phyloP scores from a whole-genome alignment of 805 yeast genomes.

The Isabelozyma heimii region DNA sequence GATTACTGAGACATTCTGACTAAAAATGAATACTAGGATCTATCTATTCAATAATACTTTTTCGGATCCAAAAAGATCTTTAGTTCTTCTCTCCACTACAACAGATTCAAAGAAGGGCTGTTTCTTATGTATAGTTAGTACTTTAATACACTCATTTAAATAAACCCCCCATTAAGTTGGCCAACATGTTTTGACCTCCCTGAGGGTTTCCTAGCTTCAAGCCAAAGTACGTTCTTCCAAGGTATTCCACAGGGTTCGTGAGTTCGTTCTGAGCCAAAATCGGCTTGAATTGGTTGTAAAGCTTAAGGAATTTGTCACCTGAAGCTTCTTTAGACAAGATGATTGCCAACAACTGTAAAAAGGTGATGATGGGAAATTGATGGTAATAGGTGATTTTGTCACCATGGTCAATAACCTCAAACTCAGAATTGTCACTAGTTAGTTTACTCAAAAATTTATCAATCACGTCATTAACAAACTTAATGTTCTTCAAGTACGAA shows the following conservation, averaged over 20 bases:
- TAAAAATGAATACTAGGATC: too few relatives aligned
- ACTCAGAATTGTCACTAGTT: conserved; percentile 5
- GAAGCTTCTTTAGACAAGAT: conserved; percentile 49
- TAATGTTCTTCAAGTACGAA: conserved; percentile 61
- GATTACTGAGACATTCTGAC: too few relatives aligned
- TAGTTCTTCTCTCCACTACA: too few relatives aligned
- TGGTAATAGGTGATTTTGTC: conserved; percentile 36
- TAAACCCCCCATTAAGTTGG: conserved; percentile 63
- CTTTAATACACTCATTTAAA: conserved; percentile 22
- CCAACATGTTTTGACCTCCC: conserved; percentile 42
- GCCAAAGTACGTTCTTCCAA: conserved; percentile 64
- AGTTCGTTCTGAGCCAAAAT: conserved; percentile 33
- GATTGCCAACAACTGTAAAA: conserved; percentile 62
- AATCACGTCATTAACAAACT: conserved; percentile 46
- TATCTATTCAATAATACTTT: too few relatives aligned
- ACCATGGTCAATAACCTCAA: conserved; percentile 22
- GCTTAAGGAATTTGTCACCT: conserved; percentile 48
- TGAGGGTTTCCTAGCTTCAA: conserved; percentile 43
- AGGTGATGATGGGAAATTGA: conserved; percentile 52
- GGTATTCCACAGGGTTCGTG: conserved; percentile 44
- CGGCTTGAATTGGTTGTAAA: conserved; percentile 49
- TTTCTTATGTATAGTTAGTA: too few relatives aligned
- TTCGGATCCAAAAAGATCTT: too few relatives aligned
- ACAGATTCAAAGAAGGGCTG: too few relatives aligned
- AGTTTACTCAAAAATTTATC: conserved; percentile 15